phyloP scores from a whole-genome alignment of 2,329 filamentous ascomycete species.

The Rutstroemia sp. region DNA sequence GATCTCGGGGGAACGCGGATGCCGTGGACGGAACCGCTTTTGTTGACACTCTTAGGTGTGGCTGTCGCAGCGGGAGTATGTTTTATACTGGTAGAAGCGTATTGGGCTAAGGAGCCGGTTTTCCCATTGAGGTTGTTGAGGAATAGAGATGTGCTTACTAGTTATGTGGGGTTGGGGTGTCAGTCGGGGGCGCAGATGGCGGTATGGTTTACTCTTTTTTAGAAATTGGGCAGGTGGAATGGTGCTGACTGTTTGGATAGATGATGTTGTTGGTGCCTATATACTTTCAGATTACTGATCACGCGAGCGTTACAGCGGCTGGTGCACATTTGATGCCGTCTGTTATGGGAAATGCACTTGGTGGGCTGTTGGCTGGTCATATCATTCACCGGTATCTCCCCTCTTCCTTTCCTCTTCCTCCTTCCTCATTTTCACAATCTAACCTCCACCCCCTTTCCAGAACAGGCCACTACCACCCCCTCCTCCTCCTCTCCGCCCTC shows the following conservation, averaged over 20 bases:
- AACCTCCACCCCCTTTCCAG: background rate
- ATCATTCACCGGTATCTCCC: conserved; percentile 25
- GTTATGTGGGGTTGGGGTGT: conserved; percentile 43
- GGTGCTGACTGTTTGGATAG: conserved; percentile 17
- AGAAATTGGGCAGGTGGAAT: background rate
- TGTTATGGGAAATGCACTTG: conserved; percentile 58
- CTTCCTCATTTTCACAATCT: background rate
- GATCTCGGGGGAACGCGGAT: conserved; percentile 41
- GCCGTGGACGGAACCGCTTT: conserved; percentile 31
- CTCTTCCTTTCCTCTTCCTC: background rate
- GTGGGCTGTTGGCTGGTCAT: conserved; percentile 50
- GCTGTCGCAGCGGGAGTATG: conserved; percentile 17
- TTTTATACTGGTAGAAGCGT: conserved; percentile 15
- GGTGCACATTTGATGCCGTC: conserved; percentile 57
- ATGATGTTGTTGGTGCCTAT: conserved; percentile 60
- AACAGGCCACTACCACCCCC: conserved; percentile 52
- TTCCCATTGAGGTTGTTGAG: conserved; percentile 48
- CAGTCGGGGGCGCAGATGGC: conserved; percentile 52
- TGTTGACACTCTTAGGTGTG: conserved; percentile 26
- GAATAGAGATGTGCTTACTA: conserved; percentile 44
- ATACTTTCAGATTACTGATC: conserved; percentile 60
- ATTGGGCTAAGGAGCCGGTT: conserved; percentile 46
- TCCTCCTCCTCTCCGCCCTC: conserved; percentile 44
- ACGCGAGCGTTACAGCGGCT: conserved; percentile 49
- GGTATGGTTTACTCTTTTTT: conserved; percentile 26